Evolutionary conservation across 2,329 filamentous ascomycete species (phyloP).

Genomic region (Aureobasidium namibiae): DNA sequence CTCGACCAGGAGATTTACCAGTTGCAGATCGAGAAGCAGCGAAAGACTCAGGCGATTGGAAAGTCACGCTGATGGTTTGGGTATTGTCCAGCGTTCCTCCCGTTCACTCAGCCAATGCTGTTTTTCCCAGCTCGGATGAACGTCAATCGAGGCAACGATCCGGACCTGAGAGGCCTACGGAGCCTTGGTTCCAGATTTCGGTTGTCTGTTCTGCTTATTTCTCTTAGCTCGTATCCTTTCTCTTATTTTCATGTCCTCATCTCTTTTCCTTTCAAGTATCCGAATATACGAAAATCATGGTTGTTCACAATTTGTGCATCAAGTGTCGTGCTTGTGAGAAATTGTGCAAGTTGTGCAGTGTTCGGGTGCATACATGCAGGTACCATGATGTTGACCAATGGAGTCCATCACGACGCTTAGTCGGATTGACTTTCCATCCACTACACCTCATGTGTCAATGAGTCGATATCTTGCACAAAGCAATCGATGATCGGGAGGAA

Average conservation of each 20-base stretch:
- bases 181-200: background rate
- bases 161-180: background rate
- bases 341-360: background rate
- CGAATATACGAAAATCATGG: background rate
- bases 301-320: background rate
- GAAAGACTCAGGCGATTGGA: conserved; percentile 17
- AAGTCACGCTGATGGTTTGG: conserved; percentile 15
- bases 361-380: background rate
- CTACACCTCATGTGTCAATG: background rate
- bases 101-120: background rate
- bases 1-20: conserved; percentile 61
- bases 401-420: background rate
- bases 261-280: background rate
- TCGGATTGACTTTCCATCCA: background rate
- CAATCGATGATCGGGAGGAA: background rate
- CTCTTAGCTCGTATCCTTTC: background rate
- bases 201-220: no score
- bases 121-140: background rate
- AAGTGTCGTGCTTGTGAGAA: background rate
- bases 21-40: conserved; percentile 35
- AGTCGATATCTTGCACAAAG: background rate
- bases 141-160: background rate
- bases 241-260: background rate
- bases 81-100: background rate
- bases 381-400: background rate